Percentiles rank a stretch among this genome's conserved stretches.
phyloP scores from a whole-genome alignment of 2,329 filamentous ascomycete genomes.

The Penicillium sp. region DNA sequence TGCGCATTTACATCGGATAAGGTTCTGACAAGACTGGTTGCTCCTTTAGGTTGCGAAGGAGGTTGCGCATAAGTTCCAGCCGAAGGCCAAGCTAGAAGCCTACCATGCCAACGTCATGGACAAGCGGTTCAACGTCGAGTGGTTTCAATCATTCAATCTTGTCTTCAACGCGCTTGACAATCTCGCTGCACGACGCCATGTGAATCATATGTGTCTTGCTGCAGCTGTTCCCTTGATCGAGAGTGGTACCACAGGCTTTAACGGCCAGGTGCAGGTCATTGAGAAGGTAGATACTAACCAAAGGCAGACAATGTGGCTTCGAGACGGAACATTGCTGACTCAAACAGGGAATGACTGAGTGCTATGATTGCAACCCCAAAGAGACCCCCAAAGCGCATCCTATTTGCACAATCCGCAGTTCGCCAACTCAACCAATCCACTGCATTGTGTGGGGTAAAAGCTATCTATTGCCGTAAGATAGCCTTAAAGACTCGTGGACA shows the following conservation, averaged over 20 bases:
- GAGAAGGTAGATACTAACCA: slow-evolving; percentile 61
- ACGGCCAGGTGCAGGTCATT: slow-evolving; percentile 96
- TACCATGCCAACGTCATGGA: slow-evolving; percentile 97
- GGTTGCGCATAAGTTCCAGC: slow-evolving; percentile 86
- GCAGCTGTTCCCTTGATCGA: slow-evolving; percentile 89
- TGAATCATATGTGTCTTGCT: slow-evolving; percentile 95
- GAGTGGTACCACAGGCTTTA: slow-evolving; percentile 96
- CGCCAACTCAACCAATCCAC: slow-evolving; percentile 93
- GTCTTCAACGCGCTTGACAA: slow-evolving; percentile 99
- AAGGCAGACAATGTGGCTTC: neutral
- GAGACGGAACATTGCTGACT: slow-evolving; percentile 9
- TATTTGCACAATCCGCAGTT: slow-evolving; percentile 95
- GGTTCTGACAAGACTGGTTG: slow-evolving; percentile 14
- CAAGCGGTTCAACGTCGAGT: slow-evolving; percentile 76
- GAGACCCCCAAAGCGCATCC: slow-evolving; percentile 89
- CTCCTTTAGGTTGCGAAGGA: slow-evolving; percentile 78
- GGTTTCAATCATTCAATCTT: slow-evolving; percentile 79
- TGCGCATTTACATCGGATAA: neutral
- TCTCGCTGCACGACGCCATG: slow-evolving; percentile 86
- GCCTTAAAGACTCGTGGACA: neutral
- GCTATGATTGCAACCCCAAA: slow-evolving; percentile 93
- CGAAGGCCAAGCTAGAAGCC: slow-evolving; percentile 79
- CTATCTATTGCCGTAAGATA: slow-evolving; percentile 75
- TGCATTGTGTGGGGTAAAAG: slow-evolving; percentile 99
- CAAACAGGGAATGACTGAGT: slow-evolving; percentile 73